Percentiles rank a stretch among this genome's conserved stretches.
Conservation (phyloP, 805 yeast species). For the Candida takata region DNA sequence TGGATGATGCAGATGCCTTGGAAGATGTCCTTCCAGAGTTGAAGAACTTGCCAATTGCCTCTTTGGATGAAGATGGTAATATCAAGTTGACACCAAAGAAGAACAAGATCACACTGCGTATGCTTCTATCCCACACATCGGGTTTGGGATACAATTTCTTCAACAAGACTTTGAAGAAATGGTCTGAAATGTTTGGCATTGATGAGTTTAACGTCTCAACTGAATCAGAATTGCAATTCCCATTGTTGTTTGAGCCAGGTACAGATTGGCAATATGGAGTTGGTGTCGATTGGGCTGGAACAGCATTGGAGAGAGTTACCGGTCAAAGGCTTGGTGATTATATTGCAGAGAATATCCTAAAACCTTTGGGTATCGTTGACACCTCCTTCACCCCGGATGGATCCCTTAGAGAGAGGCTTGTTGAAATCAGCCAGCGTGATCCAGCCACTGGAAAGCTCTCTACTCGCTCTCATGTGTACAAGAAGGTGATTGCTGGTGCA, state of each 20-base stretch:
- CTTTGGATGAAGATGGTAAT: constrained; percentile 21
- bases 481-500: constrained; percentile 2
- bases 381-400: constrained; percentile 22
- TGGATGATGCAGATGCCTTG: constrained; percentile 27
- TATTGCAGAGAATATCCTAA: constrained; percentile 23
- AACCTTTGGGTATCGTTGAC: constrained; percentile 26
- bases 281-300: constrained; percentile 33
- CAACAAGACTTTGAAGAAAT: constrained; percentile 20
- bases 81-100: constrained; percentile 20
- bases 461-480: constrained; percentile 9
- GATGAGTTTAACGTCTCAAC: constrained; percentile 13
- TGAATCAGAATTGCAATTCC: constrained; percentile 15
- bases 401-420: constrained; percentile 16
- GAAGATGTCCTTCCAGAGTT: constrained; percentile 27
- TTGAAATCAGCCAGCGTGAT: constrained; percentile 19
- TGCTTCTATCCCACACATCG: constrained; percentile 31
- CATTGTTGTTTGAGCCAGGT: constrained; percentile 32
- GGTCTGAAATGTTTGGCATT: constrained; percentile 11
- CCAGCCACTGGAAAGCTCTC: constrained; percentile 11
- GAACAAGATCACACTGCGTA: constrained; percentile 28
- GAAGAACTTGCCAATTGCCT: constrained; percentile 19
- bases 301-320: constrained; percentile 25
- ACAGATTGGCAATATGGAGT: constrained; percentile 30
- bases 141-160: constrained; percentile 32
- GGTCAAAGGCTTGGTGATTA: constrained; percentile 26